Evolutionary conservation across 176 grass and related monocot genomes (phyloP).

Genomic region (Eleusine indica): DNA sequence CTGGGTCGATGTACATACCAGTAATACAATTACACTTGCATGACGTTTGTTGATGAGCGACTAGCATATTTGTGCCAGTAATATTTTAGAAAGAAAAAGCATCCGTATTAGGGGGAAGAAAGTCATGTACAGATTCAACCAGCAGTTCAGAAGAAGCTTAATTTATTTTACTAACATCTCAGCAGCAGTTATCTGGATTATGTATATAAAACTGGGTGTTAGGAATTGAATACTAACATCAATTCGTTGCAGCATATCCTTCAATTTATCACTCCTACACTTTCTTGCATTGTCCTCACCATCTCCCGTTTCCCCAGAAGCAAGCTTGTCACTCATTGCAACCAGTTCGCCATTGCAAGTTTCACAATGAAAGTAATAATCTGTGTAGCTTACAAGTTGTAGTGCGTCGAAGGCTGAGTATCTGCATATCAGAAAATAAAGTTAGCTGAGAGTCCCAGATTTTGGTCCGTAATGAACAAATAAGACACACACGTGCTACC

Average conservation of each 20-base stretch:
- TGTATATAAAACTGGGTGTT: background rate
- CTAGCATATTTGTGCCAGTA: no score
- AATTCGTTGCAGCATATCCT: constrained; percentile 82
- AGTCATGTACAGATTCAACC: background rate
- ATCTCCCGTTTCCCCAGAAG: constrained; percentile 91
- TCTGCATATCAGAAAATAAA: constrained; percentile 48
- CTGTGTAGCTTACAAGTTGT: constrained; percentile 76
- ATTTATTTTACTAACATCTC: background rate
- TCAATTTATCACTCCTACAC: constrained; percentile 74
- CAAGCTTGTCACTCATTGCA: constrained; percentile 95
- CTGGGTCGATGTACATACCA: no score
- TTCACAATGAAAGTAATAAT: constrained; percentile 93
- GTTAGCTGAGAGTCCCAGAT: background rate
- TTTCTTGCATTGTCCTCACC: constrained; percentile 82
- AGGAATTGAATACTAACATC: constrained; percentile 57
- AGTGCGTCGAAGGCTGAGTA: constrained; percentile 96
- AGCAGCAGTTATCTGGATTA: no score
- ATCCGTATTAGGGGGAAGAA: background rate
- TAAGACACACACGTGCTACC: constrained; percentile 41
- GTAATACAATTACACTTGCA: no score
- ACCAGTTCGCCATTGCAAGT: constrained; percentile 92
- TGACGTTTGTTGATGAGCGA: no score
- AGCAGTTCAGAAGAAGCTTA: background rate
- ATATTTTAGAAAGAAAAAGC: constrained; percentile 20
- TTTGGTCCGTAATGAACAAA: constrained; percentile 13